Evolutionary conservation across 306 rosid genomes (phyloP).

Genomic region (Comarum palustre): DNA sequence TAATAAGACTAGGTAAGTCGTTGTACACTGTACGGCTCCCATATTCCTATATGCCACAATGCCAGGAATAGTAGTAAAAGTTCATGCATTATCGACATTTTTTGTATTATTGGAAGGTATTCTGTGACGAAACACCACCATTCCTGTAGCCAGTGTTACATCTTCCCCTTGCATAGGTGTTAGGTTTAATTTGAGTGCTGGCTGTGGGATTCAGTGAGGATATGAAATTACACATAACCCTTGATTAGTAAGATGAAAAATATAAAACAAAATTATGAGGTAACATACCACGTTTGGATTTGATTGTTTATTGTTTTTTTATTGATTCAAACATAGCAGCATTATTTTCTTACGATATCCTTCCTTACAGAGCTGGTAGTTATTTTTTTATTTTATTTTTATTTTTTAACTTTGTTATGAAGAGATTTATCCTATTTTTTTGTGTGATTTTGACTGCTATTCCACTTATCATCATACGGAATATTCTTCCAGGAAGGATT

Average conservation of each 20-base stretch:
- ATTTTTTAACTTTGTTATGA: neutral
- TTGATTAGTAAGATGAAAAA: neutral
- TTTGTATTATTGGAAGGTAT: conserved; percentile 4
- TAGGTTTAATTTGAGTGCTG: neutral
- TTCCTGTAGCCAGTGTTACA: conserved; percentile 5
- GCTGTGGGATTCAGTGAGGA: neutral
- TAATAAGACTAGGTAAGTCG: conserved; percentile 69
- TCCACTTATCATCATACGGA: conserved; percentile 20
- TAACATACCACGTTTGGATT: neutral
- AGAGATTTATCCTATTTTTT: neutral
- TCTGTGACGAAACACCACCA: neutral
- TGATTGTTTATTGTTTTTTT: neutral
- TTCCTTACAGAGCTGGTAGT: neutral
- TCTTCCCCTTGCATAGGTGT: neutral
- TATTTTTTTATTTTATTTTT: neutral
- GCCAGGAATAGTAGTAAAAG: neutral
- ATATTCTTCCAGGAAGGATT: conserved; percentile 62
- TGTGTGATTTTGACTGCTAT: conserved; percentile 12
- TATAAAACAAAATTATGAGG: neutral
- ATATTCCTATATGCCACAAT: neutral
- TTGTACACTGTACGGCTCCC: conserved; percentile 6
- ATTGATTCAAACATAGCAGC: neutral
- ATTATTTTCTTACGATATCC: neutral
- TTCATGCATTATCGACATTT: conserved; percentile 13
- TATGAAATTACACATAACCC: neutral